Evolutionary conservation across 2,329 filamentous ascomycete species (phyloP).

Genomic region (Drechslerella coelobrocha): DNA sequence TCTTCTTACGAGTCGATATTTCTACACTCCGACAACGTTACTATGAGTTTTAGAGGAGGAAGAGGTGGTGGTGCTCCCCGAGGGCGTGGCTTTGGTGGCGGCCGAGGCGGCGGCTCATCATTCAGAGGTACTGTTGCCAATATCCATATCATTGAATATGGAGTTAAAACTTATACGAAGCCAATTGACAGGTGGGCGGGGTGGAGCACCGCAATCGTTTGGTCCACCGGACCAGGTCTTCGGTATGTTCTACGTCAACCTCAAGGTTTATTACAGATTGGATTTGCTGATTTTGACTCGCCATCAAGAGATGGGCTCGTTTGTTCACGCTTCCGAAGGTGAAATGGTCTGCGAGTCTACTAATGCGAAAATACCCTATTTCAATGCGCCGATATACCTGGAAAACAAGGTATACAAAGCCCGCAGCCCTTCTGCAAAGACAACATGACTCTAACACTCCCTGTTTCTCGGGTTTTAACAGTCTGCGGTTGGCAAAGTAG

Average conservation of each 20-base stretch:
- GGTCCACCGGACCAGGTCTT: constrained; percentile 70
- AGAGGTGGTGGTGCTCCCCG: constrained; percentile 41
- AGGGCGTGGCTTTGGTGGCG: constrained; percentile 48
- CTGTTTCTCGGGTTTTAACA: constrained; percentile 55
- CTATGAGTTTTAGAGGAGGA: constrained; percentile 47
- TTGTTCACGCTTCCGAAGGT: constrained; percentile 93
- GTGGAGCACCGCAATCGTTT: constrained; percentile 68
- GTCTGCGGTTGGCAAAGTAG: constrained; percentile 92
- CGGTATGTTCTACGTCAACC: constrained; percentile 58
- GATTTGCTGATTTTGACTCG: constrained; percentile 56
- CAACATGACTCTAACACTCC: neutral
- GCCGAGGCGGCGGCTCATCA: constrained; percentile 46
- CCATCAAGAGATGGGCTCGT: constrained; percentile 81
- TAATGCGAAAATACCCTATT: constrained; percentile 96
- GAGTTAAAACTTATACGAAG: constrained; percentile 33
- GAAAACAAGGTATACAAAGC: constrained; percentile 81
- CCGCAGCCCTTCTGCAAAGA: neutral
- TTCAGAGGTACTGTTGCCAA: constrained; percentile 27
- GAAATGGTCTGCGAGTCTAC: constrained; percentile 97
- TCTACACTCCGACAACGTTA: constrained; percentile 6
- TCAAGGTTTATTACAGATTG: constrained; percentile 15
- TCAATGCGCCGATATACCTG: constrained; percentile 98
- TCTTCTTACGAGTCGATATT: neutral
- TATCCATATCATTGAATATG: neutral
- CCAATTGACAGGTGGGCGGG: constrained; percentile 62